phyloP scores from a whole-genome alignment of 208 protist species.

The Crithidia expoeki region DNA sequence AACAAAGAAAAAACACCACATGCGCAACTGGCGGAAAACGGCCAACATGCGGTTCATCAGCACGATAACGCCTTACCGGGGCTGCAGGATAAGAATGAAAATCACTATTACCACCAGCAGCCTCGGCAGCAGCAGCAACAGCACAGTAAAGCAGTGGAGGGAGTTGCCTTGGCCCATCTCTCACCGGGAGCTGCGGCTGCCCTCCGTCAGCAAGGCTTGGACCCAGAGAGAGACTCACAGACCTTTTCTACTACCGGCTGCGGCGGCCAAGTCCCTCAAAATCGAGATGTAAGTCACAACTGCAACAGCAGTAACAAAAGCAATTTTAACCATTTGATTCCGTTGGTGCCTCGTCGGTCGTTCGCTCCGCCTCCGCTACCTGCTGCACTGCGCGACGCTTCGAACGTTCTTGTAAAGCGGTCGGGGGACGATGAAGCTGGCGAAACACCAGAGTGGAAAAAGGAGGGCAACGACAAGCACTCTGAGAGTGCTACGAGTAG shows the following conservation, averaged over 20 bases:
- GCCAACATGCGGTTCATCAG: too few relatives aligned
- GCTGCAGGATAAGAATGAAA: neutral
- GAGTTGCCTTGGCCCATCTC: neutral
- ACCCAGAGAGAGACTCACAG: neutral
- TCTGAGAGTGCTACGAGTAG: too few relatives aligned
- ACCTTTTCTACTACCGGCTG: neutral
- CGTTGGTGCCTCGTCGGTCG: neutral
- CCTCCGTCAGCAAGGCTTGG: slow-evolving; percentile 26
- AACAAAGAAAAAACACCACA: too few relatives aligned
- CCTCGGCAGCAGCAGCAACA: neutral
- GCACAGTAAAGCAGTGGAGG: neutral
- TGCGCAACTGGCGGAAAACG: too few relatives aligned
- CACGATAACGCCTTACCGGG: neutral
- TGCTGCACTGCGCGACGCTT: slow-evolving; percentile 17
- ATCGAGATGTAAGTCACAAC: neutral
- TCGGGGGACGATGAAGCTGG: too few relatives aligned
- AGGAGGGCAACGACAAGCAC: too few relatives aligned
- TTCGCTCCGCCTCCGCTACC: slow-evolving; percentile 30
- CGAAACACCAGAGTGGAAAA: too few relatives aligned
- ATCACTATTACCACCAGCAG: neutral
- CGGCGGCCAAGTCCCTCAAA: neutral
- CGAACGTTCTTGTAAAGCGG: neutral
- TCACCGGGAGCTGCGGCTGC: slow-evolving; percentile 29
- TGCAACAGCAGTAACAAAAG: neutral
- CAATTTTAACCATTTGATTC: neutral